Conservation (phyloP, 768 basidiomycete genomes). For the Clitopilus passeckerianus region DNA sequence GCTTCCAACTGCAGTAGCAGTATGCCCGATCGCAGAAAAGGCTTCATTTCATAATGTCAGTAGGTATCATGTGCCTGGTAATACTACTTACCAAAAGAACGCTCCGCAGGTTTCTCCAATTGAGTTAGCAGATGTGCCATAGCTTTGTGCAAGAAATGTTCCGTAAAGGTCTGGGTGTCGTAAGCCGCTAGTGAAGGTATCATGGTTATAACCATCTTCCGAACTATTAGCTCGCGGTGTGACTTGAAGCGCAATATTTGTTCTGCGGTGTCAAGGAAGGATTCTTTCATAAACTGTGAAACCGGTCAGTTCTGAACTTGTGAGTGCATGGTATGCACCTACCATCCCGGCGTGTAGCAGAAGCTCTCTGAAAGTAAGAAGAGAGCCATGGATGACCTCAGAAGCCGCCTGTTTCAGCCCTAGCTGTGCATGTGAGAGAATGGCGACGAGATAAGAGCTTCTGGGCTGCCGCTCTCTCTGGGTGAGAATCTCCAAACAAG, state of each 20-base stretch:
- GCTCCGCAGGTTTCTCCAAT: constrained; percentile 84
- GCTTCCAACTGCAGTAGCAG: constrained; percentile 85
- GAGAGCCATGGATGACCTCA: constrained; percentile 88
- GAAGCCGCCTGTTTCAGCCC: constrained; percentile 77
- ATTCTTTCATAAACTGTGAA: constrained; percentile 82
- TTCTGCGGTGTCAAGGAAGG: constrained; percentile 83
- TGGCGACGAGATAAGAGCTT: constrained; percentile 66
- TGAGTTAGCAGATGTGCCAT: constrained; percentile 91
- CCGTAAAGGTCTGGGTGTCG: constrained; percentile 88
- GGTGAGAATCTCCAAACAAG: constrained; percentile 84
- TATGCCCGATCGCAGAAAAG: constrained; percentile 95
- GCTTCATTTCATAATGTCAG: constrained; percentile 37
- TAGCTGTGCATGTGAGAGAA: constrained; percentile 84
- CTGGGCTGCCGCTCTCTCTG: constrained; percentile 64
- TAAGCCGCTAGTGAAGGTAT: constrained; percentile 94
- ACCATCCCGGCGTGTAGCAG: constrained; percentile 94
- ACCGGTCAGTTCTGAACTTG: background rate
- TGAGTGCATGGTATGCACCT: constrained; percentile 19
- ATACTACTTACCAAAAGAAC: constrained; percentile 63
- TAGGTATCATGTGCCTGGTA: constrained; percentile 6
- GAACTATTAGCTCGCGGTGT: constrained; percentile 82
- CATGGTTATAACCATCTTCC: constrained; percentile 92
- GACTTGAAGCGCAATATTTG: constrained; percentile 85
- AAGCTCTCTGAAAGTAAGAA: constrained; percentile 88
- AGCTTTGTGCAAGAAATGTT: constrained; percentile 86